Evolutionary conservation across 331 rosid species (phyloP).

Genomic region (Ulmus americana): DNA sequence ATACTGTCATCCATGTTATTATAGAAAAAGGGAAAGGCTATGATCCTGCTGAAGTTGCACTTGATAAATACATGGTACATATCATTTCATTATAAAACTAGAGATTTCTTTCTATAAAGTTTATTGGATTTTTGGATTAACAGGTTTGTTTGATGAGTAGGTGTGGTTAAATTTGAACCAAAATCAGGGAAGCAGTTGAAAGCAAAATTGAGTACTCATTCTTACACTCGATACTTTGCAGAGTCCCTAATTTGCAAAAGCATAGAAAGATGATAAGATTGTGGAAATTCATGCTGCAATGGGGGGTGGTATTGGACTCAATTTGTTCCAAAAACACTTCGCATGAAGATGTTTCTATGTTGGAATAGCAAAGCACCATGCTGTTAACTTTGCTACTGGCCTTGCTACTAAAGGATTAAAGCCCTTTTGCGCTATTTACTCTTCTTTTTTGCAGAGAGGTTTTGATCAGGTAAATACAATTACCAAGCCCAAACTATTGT

Average conservation of each 20-base stretch:
- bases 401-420: constrained; percentile 57
- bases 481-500: too few relatives aligned
- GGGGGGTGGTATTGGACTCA: constrained; percentile 74
- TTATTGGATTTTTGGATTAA: constrained; percentile 5
- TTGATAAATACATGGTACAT: constrained; percentile 66
- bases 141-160: constrained; percentile 20
- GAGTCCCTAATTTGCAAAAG: constrained; percentile 56
- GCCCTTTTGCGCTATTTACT: constrained; percentile 69
- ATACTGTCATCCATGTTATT: constrained; percentile 57
- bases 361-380: constrained; percentile 72
- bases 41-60: constrained; percentile 49
- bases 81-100: background rate
- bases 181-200: constrained; percentile 54
- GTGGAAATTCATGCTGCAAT: constrained; percentile 65
- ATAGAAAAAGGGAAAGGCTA: too few relatives aligned
- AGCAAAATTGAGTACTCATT: constrained; percentile 30
- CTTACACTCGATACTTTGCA: constrained; percentile 55
- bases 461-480: constrained; percentile 46
- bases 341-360: constrained; percentile 60
- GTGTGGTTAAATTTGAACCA: constrained; percentile 61
- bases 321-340: constrained; percentile 48
- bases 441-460: constrained; percentile 65
- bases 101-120: background rate
- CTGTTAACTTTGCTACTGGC: constrained; percentile 61
- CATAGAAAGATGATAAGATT: constrained; percentile 44